phyloP scores from a whole-genome alignment of 129 eudicot species.

The Apium graveolens region DNA sequence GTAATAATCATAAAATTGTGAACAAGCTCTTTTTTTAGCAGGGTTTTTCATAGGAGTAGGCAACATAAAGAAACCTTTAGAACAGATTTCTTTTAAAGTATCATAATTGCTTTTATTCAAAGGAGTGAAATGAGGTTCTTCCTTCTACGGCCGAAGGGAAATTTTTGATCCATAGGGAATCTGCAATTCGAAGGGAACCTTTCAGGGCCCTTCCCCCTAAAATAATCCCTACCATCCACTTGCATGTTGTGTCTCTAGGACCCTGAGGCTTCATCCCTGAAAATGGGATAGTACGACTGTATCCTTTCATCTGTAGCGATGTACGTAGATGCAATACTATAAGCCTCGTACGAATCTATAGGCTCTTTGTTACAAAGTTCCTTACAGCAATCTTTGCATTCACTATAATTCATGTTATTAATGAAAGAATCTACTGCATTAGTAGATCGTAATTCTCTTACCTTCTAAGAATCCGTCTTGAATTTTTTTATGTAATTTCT shows the following conservation, averaged over 20 bases:
- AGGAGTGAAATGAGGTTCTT: too few relatives aligned
- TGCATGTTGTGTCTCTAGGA: too few relatives aligned
- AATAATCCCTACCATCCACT: too few relatives aligned
- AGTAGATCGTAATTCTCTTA: not conserved
- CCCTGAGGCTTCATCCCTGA: accelerated
- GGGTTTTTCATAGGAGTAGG: not conserved
- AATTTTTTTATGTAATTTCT: not conserved
- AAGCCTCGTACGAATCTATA: not conserved
- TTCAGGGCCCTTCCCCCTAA: too few relatives aligned
- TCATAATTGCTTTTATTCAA: too few relatives aligned
- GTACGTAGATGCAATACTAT: not conserved
- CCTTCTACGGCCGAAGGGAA: too few relatives aligned
- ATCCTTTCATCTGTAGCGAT: not conserved
- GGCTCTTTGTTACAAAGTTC: not conserved
- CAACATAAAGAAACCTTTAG: too few relatives aligned
- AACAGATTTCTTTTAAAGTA: too few relatives aligned
- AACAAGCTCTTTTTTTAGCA: not conserved
- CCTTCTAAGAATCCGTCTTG: not conserved
- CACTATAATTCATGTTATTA: not conserved
- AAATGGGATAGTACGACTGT: not conserved
- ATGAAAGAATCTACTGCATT: not conserved
- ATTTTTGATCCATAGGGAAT: too few relatives aligned
- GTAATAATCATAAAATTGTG: too few relatives aligned
- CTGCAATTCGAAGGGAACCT: too few relatives aligned
- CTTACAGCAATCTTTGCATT: not conserved